phyloP scores from a whole-genome alignment of 2,329 filamentous ascomycete species.

The Amauroascus verrucosus region DNA sequence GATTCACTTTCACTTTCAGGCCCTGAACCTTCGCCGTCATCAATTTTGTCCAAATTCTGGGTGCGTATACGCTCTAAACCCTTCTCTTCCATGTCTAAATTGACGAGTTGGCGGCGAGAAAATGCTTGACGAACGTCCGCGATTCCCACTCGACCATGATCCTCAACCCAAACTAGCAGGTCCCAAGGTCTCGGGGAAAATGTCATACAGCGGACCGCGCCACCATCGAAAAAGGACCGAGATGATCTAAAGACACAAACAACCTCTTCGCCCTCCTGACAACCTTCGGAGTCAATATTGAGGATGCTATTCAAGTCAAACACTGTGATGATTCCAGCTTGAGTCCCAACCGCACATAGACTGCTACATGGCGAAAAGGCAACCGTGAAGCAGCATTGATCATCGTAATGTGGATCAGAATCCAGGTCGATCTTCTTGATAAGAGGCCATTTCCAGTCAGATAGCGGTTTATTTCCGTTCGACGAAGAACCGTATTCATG shows the following conservation, averaged over 20 bases:
- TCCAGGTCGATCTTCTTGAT: slow-evolving; percentile 33
- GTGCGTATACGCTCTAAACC: slow-evolving; percentile 27
- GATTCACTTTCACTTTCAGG: slow-evolving; percentile 16
- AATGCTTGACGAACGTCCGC: slow-evolving; percentile 41
- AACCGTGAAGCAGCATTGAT: slow-evolving; percentile 40
- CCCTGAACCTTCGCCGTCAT: slow-evolving; percentile 21
- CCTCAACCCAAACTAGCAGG: slow-evolving; percentile 86
- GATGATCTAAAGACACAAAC: slow-evolving; percentile 70
- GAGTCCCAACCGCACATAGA: slow-evolving; percentile 42
- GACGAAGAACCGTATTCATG: slow-evolving; percentile 27
- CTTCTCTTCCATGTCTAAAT: slow-evolving; percentile 28
- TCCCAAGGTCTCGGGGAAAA: slow-evolving; percentile 88
- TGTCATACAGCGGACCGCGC: slow-evolving; percentile 80
- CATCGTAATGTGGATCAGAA: slow-evolving; percentile 31
- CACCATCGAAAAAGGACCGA: slow-evolving; percentile 56
- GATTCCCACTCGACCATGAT: slow-evolving; percentile 48
- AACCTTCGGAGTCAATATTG: slow-evolving; percentile 24
- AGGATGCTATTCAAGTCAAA: slow-evolving; percentile 33
- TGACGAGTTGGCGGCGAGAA: slow-evolving; percentile 35
- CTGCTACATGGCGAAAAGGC: slow-evolving; percentile 42
- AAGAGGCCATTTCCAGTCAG: slow-evolving; percentile 34
- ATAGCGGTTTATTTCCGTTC: slow-evolving; percentile 27
- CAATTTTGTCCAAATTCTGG: slow-evolving; percentile 23
- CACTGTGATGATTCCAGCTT: slow-evolving; percentile 40
- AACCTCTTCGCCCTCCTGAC: slow-evolving; percentile 49